Conservation (phyloP, 495 filamentous ascomycete species). For the Penicilliopsis zonata region DNA sequence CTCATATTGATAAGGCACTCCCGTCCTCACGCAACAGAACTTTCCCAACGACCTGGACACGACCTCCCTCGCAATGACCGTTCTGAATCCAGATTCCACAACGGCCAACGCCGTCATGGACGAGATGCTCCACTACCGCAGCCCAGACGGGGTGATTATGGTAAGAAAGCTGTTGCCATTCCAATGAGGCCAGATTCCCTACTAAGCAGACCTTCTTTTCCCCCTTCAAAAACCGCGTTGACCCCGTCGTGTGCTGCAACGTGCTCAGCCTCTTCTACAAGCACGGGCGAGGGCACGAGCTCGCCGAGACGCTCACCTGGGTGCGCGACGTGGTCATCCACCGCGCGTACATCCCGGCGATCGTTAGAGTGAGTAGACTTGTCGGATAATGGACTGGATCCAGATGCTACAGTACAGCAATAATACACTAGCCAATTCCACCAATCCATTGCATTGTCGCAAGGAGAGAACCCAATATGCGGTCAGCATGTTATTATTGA, state of each 20-base stretch:
- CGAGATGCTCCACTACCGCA: constrained; percentile 7
- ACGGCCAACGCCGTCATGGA: constrained; percentile 7
- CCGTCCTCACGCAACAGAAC: background rate
- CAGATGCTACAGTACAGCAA: too few relatives aligned
- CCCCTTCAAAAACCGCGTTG: constrained; percentile 6
- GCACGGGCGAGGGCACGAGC: constrained; percentile 17
- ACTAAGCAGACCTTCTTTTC: constrained; percentile 12
- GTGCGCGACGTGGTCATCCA: constrained; percentile 5
- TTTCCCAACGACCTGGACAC: constrained; percentile 17
- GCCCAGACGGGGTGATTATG: constrained; percentile 9
- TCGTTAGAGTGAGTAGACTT: too few relatives aligned
- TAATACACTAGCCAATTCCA: too few relatives aligned
- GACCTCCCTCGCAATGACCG: constrained; percentile 8
- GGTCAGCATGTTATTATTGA: too few relatives aligned
- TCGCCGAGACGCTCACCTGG: constrained; percentile 24
- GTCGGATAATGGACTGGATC: too few relatives aligned
- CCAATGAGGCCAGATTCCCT: too few relatives aligned
- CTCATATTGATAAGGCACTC: too few relatives aligned
- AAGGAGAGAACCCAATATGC: too few relatives aligned
- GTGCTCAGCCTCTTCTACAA: constrained; percentile 9
- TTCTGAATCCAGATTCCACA: background rate
- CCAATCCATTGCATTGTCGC: too few relatives aligned
- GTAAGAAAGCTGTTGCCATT: too few relatives aligned
- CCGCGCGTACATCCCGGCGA: constrained; percentile 12
- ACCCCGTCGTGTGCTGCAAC: constrained; percentile 11